These are phyloP conservation scores for Glycine soja DNA, from an alignment of 306 rosid species.

Conservation along the genomic window DNA sequence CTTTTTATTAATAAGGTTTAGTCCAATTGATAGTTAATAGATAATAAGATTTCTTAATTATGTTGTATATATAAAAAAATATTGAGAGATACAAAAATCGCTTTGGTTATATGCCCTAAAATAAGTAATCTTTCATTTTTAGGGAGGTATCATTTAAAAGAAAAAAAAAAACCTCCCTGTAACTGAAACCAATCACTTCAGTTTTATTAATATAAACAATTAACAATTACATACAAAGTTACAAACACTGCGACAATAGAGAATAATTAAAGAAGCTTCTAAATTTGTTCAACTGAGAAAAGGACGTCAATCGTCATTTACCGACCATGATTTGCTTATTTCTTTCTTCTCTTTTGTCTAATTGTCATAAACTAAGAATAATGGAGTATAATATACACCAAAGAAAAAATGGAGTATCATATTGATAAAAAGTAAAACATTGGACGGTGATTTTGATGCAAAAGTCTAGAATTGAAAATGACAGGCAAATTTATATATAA, in stretches of 20 bases:
- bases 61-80: too few relatives aligned
- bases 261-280: constrained; percentile 2
- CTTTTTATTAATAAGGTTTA: too few relatives aligned
- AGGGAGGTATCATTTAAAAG: too few relatives aligned
- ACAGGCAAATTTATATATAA: background rate
- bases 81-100: too few relatives aligned
- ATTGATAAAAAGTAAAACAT: background rate
- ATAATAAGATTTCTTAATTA: too few relatives aligned
- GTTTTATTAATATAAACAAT: too few relatives aligned
- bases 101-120: too few relatives aligned
- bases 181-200: too few relatives aligned
- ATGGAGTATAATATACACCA: background rate
- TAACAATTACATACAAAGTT: background rate
- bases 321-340: background rate
- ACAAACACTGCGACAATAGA: background rate
- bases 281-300: background rate
- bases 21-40: too few relatives aligned
- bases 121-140: too few relatives aligned
- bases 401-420: background rate
- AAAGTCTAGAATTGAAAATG: constrained; percentile 12
- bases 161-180: too few relatives aligned
- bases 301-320: background rate
- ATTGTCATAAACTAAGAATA: background rate
- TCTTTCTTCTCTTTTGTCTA: background rate
- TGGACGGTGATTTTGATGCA: background rate